Conservation (phyloP, 2,329 filamentous ascomycete genomes). For the Pestalotiopsis sp. region DNA sequence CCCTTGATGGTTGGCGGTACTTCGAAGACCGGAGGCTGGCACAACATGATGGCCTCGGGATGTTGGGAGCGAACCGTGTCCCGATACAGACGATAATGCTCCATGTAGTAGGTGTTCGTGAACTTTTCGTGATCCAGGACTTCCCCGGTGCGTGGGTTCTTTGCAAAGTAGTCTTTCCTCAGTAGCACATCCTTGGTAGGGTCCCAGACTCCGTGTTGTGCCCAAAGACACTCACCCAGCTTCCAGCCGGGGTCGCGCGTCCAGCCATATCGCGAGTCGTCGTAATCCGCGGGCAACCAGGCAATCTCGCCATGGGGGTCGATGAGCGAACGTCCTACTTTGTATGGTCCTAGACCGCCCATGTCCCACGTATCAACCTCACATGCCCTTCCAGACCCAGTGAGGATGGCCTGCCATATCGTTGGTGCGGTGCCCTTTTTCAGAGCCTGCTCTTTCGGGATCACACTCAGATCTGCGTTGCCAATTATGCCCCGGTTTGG, state of each 20-base stretch:
- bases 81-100: slow-evolving; percentile 77
- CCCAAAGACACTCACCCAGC: slow-evolving; percentile 94
- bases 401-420: slow-evolving; percentile 89
- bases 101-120: slow-evolving; percentile 89
- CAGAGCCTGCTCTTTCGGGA: slow-evolving; percentile 85
- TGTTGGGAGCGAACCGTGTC: slow-evolving; percentile 76
- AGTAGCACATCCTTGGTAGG: slow-evolving; percentile 74
- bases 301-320: slow-evolving; percentile 85
- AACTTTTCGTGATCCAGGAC: slow-evolving; percentile 81
- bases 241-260: slow-evolving; percentile 87
- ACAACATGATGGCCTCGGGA: slow-evolving; percentile 81
- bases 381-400: slow-evolving; percentile 85
- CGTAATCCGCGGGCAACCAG: slow-evolving; percentile 82
- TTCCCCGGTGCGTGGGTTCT: slow-evolving; percentile 73
- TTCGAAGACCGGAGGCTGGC: slow-evolving; percentile 90
- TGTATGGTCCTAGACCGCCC: slow-evolving; percentile 88
- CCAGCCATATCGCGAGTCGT: slow-evolving; percentile 89
- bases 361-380: slow-evolving; percentile 94
- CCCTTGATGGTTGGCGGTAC: slow-evolving; percentile 87
- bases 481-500: slow-evolving; percentile 88
- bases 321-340: slow-evolving; percentile 78
- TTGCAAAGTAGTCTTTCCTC: slow-evolving; percentile 85
- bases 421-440: slow-evolving; percentile 94
- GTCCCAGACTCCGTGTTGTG: slow-evolving; percentile 96
- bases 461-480: slow-evolving; percentile 75